Percentiles rank a stretch among this genome's conserved stretches.
phyloP scores from a whole-genome alignment of 371 early-diverging fungal genomes.

The Entomophthora muscae region DNA sequence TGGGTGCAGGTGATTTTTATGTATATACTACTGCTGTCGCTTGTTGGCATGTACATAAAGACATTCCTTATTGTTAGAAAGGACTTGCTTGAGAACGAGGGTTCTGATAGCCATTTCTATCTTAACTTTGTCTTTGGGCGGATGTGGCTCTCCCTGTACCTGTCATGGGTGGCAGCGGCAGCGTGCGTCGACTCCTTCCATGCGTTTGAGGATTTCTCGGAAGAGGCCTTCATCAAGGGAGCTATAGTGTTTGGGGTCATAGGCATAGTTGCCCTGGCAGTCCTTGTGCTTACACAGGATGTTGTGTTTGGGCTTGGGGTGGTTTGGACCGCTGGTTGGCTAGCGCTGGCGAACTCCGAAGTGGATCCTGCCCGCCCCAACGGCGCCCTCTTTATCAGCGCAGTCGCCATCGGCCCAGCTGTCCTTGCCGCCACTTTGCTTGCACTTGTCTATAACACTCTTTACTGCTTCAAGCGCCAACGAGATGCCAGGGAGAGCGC shows the following conservation, averaged over 20 bases:
- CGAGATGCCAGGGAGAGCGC: no score
- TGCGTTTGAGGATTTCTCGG: neutral
- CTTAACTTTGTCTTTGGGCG: constrained; percentile 1
- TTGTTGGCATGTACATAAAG: neutral
- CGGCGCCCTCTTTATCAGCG: no score
- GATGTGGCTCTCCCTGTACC: neutral
- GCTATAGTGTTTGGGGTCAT: neutral
- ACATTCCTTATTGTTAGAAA: neutral
- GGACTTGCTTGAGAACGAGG: neutral
- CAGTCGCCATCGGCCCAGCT: no score
- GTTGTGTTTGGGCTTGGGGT: neutral
- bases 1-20: neutral
- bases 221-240: neutral
- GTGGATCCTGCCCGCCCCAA: no score
- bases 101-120: neutral
- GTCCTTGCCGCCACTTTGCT: no score
- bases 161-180: neutral
- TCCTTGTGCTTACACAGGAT: neutral
- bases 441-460: no score
- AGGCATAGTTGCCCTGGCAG: neutral
- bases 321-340: neutral
- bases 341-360: no score
- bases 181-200: neutral
- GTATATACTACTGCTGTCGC: neutral
- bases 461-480: no score